A percentile compares a stretch with the other conserved stretches of the same genome.
These are phyloP conservation scores for Lantana camara DNA, from an alignment of 257 asterid genomes.

Conservation along the genomic window DNA sequence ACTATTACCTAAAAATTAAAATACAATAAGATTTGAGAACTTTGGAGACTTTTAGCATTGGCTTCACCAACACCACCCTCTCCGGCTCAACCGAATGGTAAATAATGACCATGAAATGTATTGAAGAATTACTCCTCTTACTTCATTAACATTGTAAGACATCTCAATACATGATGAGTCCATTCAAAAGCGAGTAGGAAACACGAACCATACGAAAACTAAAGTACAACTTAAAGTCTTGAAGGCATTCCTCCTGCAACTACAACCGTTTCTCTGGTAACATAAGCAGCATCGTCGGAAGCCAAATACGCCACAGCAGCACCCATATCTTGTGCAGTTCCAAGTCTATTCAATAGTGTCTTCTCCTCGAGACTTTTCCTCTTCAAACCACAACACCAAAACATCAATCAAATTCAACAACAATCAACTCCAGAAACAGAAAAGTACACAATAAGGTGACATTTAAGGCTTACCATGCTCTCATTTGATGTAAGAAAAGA, in stretches of 20 bases:
- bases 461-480: conserved; percentile 43
- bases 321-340: conserved; percentile 84
- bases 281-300: conserved; percentile 85
- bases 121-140: not conserved
- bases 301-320: conserved; percentile 89
- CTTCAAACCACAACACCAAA: conserved; percentile 35
- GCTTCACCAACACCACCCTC: too few species aligned
- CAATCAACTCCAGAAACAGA: not conserved
- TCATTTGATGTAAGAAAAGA: conserved; percentile 47
- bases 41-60: too few species aligned
- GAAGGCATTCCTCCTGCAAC: conserved; percentile 87
- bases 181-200: not conserved
- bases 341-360: conserved; percentile 71
- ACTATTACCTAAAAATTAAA: too few species aligned
- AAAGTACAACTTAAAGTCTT: conserved; percentile 54
- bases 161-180: not conserved
- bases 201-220: not conserved
- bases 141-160: not conserved
- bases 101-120: not conserved
- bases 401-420: not conserved
- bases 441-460: not conserved
- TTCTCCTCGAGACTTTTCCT: conserved; percentile 60
- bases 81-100: too few species aligned
- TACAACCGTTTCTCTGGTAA: conserved; percentile 78
- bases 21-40: too few species aligned